phyloP scores from a whole-genome alignment of 225 moss, liverwort and hornwort genomes.

The Pleurozium schreberi region DNA sequence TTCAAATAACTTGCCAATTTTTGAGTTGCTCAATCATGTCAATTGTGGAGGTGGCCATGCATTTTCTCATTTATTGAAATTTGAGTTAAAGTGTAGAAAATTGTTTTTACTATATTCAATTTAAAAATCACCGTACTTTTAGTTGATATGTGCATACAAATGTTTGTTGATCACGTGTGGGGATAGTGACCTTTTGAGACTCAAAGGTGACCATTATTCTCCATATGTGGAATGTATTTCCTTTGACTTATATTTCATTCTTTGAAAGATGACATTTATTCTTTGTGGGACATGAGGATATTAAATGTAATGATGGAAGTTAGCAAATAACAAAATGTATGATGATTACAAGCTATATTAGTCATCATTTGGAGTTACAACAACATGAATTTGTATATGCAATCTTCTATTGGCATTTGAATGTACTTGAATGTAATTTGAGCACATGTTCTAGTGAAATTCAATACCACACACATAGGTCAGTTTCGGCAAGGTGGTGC shows the following conservation, averaged over 20 bases:
- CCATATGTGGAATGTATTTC: neutral
- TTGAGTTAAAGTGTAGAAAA: neutral
- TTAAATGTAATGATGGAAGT: neutral
- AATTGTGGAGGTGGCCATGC: neutral
- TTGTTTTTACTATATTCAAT: neutral
- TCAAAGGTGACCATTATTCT: neutral
- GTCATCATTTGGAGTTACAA: neutral
- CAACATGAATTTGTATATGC: accelerated
- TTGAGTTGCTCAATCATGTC: neutral
- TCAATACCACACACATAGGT: too few relatives aligned
- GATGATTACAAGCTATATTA: accelerated
- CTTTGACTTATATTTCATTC: neutral
- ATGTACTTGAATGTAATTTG: neutral
- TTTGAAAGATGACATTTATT: accelerated
- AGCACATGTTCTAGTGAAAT: neutral
- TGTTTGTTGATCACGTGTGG: accelerated
- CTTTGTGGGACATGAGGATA: accelerated
- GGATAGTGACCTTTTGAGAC: accelerated
- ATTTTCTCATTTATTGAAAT: neutral
- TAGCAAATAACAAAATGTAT: neutral
- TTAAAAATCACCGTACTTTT: neutral
- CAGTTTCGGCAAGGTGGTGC: too few relatives aligned
- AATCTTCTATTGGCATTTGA: neutral
- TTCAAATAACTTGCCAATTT: neutral
- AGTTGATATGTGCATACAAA: neutral